Conservation (phyloP, 805 yeast species). For the Candida xyloterini region DNA sequence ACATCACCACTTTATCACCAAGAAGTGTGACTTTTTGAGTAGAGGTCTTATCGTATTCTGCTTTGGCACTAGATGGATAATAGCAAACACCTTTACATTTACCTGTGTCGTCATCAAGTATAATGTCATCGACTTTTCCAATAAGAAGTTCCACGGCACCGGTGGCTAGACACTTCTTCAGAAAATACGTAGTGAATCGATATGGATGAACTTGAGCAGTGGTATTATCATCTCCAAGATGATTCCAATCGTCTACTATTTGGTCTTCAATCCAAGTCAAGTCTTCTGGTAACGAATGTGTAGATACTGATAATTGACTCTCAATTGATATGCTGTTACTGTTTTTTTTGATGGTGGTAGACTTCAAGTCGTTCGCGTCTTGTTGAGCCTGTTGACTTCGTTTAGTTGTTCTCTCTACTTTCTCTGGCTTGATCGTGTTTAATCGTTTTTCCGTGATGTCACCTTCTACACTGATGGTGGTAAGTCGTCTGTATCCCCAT, state of each 20-base stretch:
- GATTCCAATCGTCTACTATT: slow-evolving; percentile 68
- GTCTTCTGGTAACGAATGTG: slow-evolving; percentile 50
- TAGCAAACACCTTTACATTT: slow-evolving; percentile 73
- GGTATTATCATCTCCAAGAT: slow-evolving; percentile 77
- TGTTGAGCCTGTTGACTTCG: slow-evolving; percentile 6
- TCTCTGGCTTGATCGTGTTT: slow-evolving; percentile 1
- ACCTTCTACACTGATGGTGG: slow-evolving; percentile 86
- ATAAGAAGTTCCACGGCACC: slow-evolving; percentile 81
- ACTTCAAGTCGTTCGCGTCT: slow-evolving; percentile 13
- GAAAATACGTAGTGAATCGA: slow-evolving; percentile 80
- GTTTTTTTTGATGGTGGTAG: slow-evolving; percentile 35
- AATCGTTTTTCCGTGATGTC: slow-evolving; percentile 43
- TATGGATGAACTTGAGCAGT: slow-evolving; percentile 98
- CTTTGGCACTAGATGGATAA: slow-evolving; percentile 37
- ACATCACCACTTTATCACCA: slow-evolving; percentile 77
- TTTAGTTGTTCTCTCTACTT: slow-evolving; percentile 5
- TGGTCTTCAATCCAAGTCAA: slow-evolving; percentile 74
- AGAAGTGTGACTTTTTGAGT: slow-evolving; percentile 43
- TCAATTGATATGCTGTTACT: slow-evolving; percentile 36
- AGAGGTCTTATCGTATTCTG: slow-evolving; percentile 29
- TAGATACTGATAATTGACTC: slow-evolving; percentile 15
- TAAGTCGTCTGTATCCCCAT: slow-evolving; percentile 91
- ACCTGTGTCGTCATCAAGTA: slow-evolving; percentile 56
- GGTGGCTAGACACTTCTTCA: slow-evolving; percentile 74
- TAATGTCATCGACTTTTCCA: slow-evolving; percentile 76